Evolutionary conservation across 176 grass and related monocot species (phyloP).

Genomic region (Zoysia pacifica): DNA sequence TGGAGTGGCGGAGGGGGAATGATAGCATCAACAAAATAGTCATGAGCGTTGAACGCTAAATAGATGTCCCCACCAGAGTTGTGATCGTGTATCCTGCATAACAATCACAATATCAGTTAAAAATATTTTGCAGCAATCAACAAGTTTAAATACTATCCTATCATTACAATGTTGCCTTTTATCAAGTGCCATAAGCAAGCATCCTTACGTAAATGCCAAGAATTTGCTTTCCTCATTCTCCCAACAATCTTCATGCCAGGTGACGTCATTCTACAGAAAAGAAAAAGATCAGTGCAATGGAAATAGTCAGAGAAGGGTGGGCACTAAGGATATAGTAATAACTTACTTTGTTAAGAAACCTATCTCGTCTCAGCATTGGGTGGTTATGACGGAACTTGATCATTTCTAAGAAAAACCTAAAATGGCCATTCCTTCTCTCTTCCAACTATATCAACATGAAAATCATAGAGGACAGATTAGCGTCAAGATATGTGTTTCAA

Average conservation of each 20-base stretch:
- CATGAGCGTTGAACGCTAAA: constrained; percentile 66
- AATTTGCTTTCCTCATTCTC: constrained; percentile 90
- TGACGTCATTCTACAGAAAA: constrained; percentile 81
- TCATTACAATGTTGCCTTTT: constrained; percentile 2
- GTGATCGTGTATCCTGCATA: constrained; percentile 75
- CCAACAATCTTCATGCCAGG: constrained; percentile 92
- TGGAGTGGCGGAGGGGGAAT: constrained; percentile 69
- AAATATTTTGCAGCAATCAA: not conserved
- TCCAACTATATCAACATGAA: constrained; percentile 58
- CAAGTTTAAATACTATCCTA: constrained; percentile 21
- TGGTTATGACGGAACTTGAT: constrained; percentile 82
- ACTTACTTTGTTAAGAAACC: constrained; percentile 88
- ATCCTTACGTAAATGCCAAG: constrained; percentile 91
- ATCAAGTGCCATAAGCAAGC: constrained; percentile 4
- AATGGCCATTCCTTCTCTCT: constrained; percentile 69
- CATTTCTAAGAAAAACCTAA: constrained; percentile 93
- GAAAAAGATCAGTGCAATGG: constrained; percentile 25
- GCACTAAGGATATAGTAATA: constrained; percentile 6
- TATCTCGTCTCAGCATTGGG: constrained; percentile 60
- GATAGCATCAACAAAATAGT: constrained; percentile 64
- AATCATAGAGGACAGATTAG: constrained; percentile 37
- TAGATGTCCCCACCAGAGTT: constrained; percentile 71
- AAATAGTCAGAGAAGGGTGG: not conserved
- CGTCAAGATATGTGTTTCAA: not conserved
- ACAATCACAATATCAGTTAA: constrained; percentile 27